Evolutionary conservation across 306 rosid species (phyloP).

Genomic region (Cucurbita pepo): DNA sequence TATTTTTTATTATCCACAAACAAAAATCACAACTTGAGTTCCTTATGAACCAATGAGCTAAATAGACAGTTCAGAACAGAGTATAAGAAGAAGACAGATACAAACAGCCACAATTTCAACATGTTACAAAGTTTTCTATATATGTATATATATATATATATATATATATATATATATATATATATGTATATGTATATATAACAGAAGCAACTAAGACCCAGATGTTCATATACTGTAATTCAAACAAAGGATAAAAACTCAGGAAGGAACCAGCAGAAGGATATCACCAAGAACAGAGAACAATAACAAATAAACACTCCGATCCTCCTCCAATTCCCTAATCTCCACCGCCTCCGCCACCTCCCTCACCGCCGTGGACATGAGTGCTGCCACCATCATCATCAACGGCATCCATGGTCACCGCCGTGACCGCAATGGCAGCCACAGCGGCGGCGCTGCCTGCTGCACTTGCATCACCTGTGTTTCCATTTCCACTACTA

Average conservation of each 20-base stretch:
- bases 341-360: not conserved
- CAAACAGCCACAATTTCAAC: not conserved
- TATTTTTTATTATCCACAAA: not conserved
- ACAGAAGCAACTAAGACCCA: not conserved
- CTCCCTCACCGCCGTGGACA: conserved; percentile 1
- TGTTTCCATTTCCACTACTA: conserved; percentile 2
- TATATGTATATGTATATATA: not conserved
- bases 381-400: not conserved
- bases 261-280: not conserved
- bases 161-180: too few species aligned
- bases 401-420: not conserved
- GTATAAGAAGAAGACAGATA: not conserved
- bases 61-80: not conserved
- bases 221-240: not conserved
- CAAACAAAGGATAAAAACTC: not conserved
- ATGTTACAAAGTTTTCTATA: not conserved
- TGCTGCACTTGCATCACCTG: not conserved
- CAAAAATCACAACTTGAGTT: not conserved
- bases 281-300: not conserved
- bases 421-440: not conserved
- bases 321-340: not conserved
- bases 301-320: not conserved
- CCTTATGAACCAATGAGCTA: not conserved
- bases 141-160: not conserved
- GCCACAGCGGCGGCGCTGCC: not conserved